Percentiles rank a stretch among this genome's conserved stretches.
Conservation (phyloP, 129 eudicot species). For the Ambrosia trifida region DNA sequence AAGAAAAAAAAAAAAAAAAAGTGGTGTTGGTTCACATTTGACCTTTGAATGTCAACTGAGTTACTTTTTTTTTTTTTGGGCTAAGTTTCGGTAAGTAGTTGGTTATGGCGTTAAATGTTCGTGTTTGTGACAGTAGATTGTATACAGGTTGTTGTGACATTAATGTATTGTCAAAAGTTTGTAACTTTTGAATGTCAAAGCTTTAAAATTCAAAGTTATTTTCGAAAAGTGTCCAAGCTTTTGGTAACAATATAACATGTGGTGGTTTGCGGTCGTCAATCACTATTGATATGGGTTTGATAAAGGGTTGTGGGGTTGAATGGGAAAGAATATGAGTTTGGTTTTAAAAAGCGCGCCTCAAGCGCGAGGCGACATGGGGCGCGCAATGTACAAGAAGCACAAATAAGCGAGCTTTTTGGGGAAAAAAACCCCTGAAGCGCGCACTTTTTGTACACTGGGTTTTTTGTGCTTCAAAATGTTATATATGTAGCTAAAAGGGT, state of each 20-base stretch:
- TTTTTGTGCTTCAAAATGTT: no score
- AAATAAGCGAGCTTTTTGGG: no score
- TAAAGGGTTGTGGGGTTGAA: not conserved
- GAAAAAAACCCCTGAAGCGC: no score
- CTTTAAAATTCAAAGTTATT: not conserved
- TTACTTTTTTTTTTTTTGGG: not conserved
- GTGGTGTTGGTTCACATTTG: not conserved
- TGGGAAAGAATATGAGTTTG: not conserved
- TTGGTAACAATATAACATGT: no score
- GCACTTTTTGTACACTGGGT: no score
- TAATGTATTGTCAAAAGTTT: no score
- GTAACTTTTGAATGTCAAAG: not conserved
- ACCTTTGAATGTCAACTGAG: not conserved
- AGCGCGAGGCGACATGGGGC: no score
- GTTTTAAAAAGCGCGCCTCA: no score
- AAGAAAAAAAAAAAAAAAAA: not conserved
- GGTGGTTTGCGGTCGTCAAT: slow-evolving; percentile 2
- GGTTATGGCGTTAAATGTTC: not conserved
- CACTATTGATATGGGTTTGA: not conserved
- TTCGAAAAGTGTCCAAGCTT: not conserved
- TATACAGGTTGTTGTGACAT: no score
- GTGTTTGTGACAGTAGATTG: not conserved
- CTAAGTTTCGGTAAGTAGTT: not conserved
- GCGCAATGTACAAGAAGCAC: no score
- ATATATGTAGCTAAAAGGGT: no score